These are phyloP conservation scores for Trichophyton simii DNA, from an alignment of 2,329 filamentous ascomycete genomes.

Conservation along the genomic window DNA sequence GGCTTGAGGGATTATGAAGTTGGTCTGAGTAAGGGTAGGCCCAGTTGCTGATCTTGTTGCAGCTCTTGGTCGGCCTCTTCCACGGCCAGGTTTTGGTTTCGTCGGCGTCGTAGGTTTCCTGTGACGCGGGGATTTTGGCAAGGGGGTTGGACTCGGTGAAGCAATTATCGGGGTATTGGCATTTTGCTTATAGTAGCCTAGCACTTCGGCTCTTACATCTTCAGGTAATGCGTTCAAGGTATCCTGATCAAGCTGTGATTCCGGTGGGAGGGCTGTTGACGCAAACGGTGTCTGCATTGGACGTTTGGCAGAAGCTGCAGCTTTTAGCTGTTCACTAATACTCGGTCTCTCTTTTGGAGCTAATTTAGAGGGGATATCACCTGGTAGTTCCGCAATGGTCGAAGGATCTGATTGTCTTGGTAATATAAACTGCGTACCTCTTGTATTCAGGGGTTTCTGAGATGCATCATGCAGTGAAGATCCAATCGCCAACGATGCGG, in stretches of 20 bases:
- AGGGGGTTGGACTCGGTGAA: conserved; percentile 28
- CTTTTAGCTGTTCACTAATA: background rate
- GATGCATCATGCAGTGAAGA: conserved; percentile 24
- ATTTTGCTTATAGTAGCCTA: conserved; percentile 52
- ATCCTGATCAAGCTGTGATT: conserved; percentile 73
- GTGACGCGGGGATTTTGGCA: conserved; percentile 11
- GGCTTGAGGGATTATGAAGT: conserved; percentile 43
- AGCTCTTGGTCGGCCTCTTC: conserved; percentile 39
- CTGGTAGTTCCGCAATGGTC: conserved; percentile 72
- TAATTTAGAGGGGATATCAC: conserved; percentile 67
- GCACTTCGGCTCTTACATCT: conserved; percentile 71
- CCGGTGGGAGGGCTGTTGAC: conserved; percentile 38
- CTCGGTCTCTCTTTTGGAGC: conserved; percentile 34
- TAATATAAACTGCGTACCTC: conserved; percentile 84
- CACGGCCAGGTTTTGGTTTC: conserved; percentile 45
- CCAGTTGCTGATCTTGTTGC: conserved; percentile 40
- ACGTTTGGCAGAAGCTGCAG: background rate
- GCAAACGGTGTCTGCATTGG: background rate
- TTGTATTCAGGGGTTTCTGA: conserved; percentile 60
- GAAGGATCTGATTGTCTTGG: conserved; percentile 66
- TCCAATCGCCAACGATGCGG: conserved; percentile 20
- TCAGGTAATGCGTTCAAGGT: conserved; percentile 72
- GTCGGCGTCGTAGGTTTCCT: conserved; percentile 49
- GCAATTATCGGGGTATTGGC: conserved; percentile 11
- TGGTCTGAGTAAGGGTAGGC: conserved; percentile 59